Conservation (phyloP, 345 rosid species). For the Corymbia maculata region DNA sequence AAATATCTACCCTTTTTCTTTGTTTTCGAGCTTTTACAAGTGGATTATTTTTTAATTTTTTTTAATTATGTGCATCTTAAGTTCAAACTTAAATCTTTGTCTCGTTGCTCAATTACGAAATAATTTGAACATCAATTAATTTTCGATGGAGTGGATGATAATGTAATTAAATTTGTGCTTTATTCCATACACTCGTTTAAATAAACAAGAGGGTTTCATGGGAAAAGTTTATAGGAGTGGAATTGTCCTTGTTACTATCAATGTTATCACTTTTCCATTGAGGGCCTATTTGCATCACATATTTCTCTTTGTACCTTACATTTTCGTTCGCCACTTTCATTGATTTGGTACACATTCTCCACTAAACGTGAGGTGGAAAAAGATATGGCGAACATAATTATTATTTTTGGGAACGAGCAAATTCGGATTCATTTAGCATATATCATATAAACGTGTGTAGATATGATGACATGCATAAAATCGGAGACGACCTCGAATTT, state of each 20-base stretch:
- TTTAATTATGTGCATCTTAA: background rate
- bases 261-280: background rate
- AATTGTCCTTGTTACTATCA: background rate
- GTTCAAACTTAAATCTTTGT: background rate
- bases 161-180: background rate
- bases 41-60: background rate
- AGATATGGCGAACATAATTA: background rate
- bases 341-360: background rate
- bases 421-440: background rate
- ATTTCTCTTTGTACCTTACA: background rate
- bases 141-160: background rate
- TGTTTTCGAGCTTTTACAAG: rapidly evolving
- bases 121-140: background rate
- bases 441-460: background rate
- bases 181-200: background rate
- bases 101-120: background rate
- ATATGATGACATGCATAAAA: background rate
- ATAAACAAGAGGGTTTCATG: background rate
- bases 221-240: background rate
- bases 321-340: background rate
- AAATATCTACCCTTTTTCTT: background rate
- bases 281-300: background rate
- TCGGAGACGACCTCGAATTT: background rate
- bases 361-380: background rate
- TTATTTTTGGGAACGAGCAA: background rate